A percentile compares a stretch with the other conserved stretches of the same genome.
Conservation (phyloP, 2,329 filamentous ascomycete species). For the Diaporthe ilicicola region DNA sequence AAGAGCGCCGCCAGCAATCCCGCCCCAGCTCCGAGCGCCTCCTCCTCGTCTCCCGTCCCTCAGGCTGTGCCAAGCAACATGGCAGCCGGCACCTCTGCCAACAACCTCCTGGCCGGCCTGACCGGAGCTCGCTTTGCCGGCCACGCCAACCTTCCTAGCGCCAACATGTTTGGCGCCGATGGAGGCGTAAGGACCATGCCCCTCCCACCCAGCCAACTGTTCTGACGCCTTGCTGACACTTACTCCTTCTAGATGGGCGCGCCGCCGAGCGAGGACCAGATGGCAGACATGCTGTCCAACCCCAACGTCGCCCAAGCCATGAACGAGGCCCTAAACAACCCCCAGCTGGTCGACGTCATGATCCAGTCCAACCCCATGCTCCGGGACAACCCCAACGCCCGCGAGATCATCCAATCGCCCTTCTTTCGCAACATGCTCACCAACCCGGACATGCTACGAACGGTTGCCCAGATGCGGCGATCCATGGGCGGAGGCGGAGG, state of each 20-base stretch:
- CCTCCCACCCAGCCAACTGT: not conserved
- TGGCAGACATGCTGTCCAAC: slow-evolving; percentile 78
- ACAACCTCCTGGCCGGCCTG: slow-evolving; percentile 88
- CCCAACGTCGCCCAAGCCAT: slow-evolving; percentile 34
- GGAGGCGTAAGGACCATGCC: slow-evolving; percentile 76
- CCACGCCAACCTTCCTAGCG: slow-evolving; percentile 85
- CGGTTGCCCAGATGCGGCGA: slow-evolving; percentile 84
- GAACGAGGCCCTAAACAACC: slow-evolving; percentile 80
- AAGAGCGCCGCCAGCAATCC: slow-evolving; percentile 93
- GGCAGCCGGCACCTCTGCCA: slow-evolving; percentile 77
- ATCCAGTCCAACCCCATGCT: slow-evolving; percentile 90
- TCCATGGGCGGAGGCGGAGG: slow-evolving; percentile 65
- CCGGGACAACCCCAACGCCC: slow-evolving; percentile 75
- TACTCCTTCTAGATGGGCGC: slow-evolving; percentile 78
- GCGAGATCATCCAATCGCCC: slow-evolving; percentile 87
- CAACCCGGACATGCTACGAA: slow-evolving; percentile 83
- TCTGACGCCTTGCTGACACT: slow-evolving; percentile 37
- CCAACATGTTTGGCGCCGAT: slow-evolving; percentile 91
- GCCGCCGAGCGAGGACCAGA: slow-evolving; percentile 79
- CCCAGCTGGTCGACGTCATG: slow-evolving; percentile 93
- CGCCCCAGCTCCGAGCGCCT: slow-evolving; percentile 51
- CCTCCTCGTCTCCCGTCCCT: slow-evolving; percentile 56
- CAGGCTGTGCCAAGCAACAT: slow-evolving; percentile 78
- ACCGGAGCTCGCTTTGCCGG: slow-evolving; percentile 95
- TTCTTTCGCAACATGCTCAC: slow-evolving; percentile 93